phyloP scores from a whole-genome alignment of 495 filamentous ascomycete genomes.

The Xylaria grammica region DNA sequence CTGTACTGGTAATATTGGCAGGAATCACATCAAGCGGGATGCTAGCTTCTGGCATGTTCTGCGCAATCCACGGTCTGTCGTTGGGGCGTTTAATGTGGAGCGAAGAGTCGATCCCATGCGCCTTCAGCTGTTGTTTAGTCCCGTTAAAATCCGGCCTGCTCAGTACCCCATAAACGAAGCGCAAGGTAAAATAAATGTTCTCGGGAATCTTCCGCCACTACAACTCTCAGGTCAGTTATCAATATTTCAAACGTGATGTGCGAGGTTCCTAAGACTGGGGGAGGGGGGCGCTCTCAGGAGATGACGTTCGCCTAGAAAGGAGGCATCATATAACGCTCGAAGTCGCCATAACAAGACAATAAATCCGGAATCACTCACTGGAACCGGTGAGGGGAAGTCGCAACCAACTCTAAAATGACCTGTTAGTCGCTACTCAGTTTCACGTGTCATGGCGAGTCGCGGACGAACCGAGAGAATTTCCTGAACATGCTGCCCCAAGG shows the following conservation, averaged over 20 bases:
- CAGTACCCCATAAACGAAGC: conserved; percentile 16
- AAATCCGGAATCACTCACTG: conserved; percentile 13
- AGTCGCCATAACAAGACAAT: conserved; percentile 12
- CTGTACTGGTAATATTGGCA: conserved; percentile 51
- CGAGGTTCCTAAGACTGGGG: too few relatives aligned
- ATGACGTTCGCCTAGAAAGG: too few relatives aligned
- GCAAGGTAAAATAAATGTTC: conserved; percentile 45
- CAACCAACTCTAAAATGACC: conserved; percentile 14
- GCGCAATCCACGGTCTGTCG: conserved; percentile 12
- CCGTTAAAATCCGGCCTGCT: conserved; percentile 1
- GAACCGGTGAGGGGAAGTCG: conserved; percentile 19
- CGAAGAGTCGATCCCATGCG: conserved; percentile 17
- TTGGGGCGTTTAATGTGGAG: neutral
- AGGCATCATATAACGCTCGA: neutral
- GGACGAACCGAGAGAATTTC: conserved; percentile 35
- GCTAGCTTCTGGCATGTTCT: conserved; percentile 39
- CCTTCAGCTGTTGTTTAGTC: conserved; percentile 4
- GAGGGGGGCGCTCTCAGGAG: neutral
- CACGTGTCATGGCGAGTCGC: neutral
- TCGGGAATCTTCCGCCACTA: conserved; percentile 43
- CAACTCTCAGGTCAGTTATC: neutral
- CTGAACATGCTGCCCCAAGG: conserved; percentile 36
- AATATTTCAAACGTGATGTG: neutral
- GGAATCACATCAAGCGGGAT: conserved; percentile 45
- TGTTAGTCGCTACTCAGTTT: conserved; percentile 2